Conservation (phyloP, 768 basidiomycete genomes). For the Leccinum rimulosum region DNA sequence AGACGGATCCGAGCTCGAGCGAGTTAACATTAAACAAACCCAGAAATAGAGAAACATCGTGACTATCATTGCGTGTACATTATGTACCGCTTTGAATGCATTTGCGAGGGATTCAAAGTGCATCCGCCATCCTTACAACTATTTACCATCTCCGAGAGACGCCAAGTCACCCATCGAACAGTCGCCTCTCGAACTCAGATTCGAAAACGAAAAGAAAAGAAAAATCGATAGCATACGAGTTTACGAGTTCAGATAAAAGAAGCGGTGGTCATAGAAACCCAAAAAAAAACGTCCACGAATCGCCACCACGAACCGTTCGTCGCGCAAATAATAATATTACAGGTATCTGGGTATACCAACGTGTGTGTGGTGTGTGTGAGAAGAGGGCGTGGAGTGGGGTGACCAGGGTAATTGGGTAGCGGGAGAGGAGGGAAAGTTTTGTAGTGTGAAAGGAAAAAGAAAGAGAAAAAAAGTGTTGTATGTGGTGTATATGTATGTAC, state of each 20-base stretch:
- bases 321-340: slow-evolving; percentile 36
- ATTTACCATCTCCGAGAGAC: background rate
- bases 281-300: background rate
- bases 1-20: too few species aligned
- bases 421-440: background rate
- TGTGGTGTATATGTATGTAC: background rate
- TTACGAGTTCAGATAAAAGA: background rate
- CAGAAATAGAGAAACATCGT: too few species aligned
- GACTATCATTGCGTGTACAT: too few species aligned
- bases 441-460: slow-evolving; percentile 10
- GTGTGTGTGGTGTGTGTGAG: slow-evolving; percentile 10
- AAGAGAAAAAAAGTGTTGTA: slow-evolving; percentile 9
- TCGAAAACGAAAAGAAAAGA: background rate
- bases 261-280: background rate
- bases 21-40: too few species aligned
- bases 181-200: background rate
- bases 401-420: background rate
- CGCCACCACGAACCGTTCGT: background rate
- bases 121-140: background rate
- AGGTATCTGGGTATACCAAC: slow-evolving; percentile 33
- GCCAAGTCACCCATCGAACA: background rate
- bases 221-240: background rate
- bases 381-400: background rate
- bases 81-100: too few species aligned
- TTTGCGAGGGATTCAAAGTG: too few species aligned